Conservation (phyloP, 495 filamentous ascomycete species). For the Pyrenula aspistea region DNA sequence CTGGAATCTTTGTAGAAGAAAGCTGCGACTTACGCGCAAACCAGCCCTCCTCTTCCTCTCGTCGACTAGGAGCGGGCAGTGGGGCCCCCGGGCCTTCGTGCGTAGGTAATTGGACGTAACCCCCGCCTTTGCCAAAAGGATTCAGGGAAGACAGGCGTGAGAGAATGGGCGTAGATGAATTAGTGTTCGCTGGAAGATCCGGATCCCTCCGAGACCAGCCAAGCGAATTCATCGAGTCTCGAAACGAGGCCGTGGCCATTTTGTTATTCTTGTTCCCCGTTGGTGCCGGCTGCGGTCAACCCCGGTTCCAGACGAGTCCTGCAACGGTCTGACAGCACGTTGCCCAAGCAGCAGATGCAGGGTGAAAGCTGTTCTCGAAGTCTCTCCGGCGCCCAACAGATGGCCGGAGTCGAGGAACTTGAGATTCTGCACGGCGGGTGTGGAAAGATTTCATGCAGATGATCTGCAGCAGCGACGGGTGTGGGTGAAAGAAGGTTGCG, state of each 20-base stretch:
- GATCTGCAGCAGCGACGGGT: constrained; percentile 32
- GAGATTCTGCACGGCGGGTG: constrained; percentile 34
- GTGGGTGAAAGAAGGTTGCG: constrained; percentile 15
- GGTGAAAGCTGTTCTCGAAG: not conserved
- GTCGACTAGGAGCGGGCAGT: constrained; percentile 68
- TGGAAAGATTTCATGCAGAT: constrained; percentile 41
- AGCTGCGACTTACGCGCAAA: constrained; percentile 75
- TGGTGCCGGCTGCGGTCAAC: not conserved
- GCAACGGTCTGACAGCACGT: not conserved
- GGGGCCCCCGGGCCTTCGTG: constrained; percentile 74
- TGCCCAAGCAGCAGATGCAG: not conserved
- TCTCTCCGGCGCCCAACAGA: not conserved
- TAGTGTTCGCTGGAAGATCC: constrained; percentile 70
- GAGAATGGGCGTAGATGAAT: constrained; percentile 58
- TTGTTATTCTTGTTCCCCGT: constrained; percentile 9
- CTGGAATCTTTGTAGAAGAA: not conserved
- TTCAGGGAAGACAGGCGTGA: constrained; percentile 77
- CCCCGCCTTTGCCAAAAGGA: constrained; percentile 67
- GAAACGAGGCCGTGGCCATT: constrained; percentile 87
- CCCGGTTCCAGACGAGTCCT: not conserved
- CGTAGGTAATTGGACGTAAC: constrained; percentile 87
- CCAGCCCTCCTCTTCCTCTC: constrained; percentile 91
- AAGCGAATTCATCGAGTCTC: constrained; percentile 85
- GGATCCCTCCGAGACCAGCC: constrained; percentile 86
- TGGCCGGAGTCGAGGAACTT: constrained; percentile 5